phyloP scores from a whole-genome alignment of 2,329 filamentous ascomycete species.

The Pestalotiopsis sp. region DNA sequence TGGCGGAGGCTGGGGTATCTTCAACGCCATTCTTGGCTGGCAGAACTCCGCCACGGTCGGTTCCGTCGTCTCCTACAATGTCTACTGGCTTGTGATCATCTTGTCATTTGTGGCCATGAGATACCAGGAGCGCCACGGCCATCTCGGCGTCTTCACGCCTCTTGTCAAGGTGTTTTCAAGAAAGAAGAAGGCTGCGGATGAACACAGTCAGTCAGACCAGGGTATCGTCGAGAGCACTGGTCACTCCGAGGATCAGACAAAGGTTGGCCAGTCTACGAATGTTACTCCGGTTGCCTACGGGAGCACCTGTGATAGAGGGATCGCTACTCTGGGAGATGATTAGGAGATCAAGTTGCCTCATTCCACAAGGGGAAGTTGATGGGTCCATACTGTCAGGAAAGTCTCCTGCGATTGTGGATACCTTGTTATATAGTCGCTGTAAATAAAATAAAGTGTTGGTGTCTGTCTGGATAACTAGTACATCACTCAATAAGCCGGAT shows the following conservation, averaged over 20 bases:
- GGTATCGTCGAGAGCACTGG: background rate
- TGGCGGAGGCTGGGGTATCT: conserved; percentile 82
- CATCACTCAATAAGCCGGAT: too few species aligned
- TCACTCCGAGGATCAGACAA: background rate
- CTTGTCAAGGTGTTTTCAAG: background rate
- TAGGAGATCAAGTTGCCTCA: too few species aligned
- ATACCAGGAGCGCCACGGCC: conserved; percentile 64
- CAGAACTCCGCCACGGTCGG: conserved; percentile 86
- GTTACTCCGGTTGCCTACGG: background rate
- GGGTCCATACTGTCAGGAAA: too few species aligned
- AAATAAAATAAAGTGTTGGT: too few species aligned
- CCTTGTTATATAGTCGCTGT: too few species aligned
- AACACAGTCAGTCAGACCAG: background rate
- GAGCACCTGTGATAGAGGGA: too few species aligned
- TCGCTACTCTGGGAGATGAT: too few species aligned
- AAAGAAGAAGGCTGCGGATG: background rate
- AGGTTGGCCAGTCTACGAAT: background rate
- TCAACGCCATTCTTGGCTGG: conserved; percentile 87
- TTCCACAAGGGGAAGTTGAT: too few species aligned
- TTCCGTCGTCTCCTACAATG: conserved; percentile 83
- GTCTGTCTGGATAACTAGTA: too few species aligned
- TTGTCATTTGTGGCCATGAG: conserved; percentile 65
- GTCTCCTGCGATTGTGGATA: too few species aligned
- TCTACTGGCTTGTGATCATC: conserved; percentile 82
- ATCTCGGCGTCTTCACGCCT: conserved; percentile 17